These are phyloP conservation scores for Calonectria hawksworthii DNA, from an alignment of 2,329 filamentous ascomycete genomes.

Conservation along the genomic window DNA sequence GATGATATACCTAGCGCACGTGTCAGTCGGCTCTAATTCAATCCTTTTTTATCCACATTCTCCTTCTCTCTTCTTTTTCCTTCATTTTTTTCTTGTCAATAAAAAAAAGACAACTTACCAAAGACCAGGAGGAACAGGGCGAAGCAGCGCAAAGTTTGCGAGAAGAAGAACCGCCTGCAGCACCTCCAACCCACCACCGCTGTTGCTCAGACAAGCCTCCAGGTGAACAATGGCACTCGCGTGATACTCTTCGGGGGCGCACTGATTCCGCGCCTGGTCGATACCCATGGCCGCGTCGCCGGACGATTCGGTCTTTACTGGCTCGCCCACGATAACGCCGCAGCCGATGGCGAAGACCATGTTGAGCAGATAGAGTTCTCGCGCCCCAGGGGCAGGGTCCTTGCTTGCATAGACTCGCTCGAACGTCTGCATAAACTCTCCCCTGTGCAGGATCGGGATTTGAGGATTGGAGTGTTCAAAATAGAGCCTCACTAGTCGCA, in stretches of 20 bases:
- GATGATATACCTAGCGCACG: constrained; percentile 79
- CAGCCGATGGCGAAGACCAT: constrained; percentile 98
- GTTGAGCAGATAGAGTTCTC: constrained; percentile 94
- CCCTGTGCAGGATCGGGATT: constrained; percentile 90
- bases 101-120: constrained; percentile 68
- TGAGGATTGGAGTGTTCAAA: constrained; percentile 98
- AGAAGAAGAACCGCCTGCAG: constrained; percentile 92
- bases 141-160: constrained; percentile 90
- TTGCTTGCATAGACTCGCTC: constrained; percentile 83
- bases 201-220: constrained; percentile 86
- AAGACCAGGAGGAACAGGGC: constrained; percentile 91
- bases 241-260: constrained; percentile 95
- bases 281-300: constrained; percentile 47
- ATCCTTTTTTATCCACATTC: not conserved
- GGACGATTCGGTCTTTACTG: constrained; percentile 62
- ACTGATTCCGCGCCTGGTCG: constrained; percentile 57
- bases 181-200: constrained; percentile 92
- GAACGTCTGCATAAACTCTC: constrained; percentile 91
- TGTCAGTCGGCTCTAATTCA: constrained; percentile 30
- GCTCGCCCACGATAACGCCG: constrained; percentile 86
- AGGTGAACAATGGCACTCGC: constrained; percentile 94
- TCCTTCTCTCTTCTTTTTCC: not conserved
- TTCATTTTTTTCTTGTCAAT: too few relatives aligned
- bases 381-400: constrained; percentile 75
- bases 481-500: constrained; percentile 83